Conservation (phyloP, 1,284 basidiomycete species). For the Coriolopsis trogii region DNA sequence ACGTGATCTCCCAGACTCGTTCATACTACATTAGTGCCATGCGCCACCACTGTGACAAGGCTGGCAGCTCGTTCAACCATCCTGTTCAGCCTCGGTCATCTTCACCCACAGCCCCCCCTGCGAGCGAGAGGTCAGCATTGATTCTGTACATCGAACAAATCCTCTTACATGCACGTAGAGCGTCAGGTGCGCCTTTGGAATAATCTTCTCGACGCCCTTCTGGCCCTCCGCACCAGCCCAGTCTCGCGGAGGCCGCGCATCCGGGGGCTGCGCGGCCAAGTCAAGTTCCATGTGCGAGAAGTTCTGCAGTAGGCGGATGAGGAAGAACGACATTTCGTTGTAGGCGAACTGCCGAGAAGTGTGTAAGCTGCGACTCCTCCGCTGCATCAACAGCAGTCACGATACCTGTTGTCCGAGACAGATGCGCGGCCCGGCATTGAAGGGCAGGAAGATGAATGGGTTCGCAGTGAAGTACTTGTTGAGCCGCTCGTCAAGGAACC, state of each 20-base stretch:
- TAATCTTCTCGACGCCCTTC: slow-evolving; percentile 18
- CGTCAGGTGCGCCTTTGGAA: slow-evolving; percentile 23
- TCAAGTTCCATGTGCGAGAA: slow-evolving; percentile 49
- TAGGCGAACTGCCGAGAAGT: slow-evolving; percentile 42
- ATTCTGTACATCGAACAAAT: not conserved
- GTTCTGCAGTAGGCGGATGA: slow-evolving; percentile 46
- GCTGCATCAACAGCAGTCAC: not conserved
- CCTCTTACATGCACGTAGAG: slow-evolving; percentile 20
- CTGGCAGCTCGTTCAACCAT: slow-evolving; percentile 24
- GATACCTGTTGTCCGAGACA: slow-evolving; percentile 61
- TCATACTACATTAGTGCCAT: too few relatives aligned
- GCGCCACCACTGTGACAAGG: too few relatives aligned
- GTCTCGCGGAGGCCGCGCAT: slow-evolving; percentile 18
- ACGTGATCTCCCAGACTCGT: too few relatives aligned
- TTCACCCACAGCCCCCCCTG: slow-evolving; percentile 34
- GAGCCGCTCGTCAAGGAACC: slow-evolving; percentile 57
- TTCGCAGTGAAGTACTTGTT: slow-evolving; percentile 54
- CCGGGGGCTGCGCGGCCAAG: slow-evolving; percentile 17
- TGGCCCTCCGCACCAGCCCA: slow-evolving; percentile 22
- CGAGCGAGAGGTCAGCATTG: not conserved
- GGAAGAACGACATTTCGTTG: slow-evolving; percentile 44
- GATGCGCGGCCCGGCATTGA: slow-evolving; percentile 61
- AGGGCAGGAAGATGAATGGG: slow-evolving; percentile 63
- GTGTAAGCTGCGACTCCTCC: not conserved
- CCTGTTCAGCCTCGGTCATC: slow-evolving; percentile 27